phyloP scores from a whole-genome alignment of 345 rosid species.

The Tarenaya hassleriana region DNA sequence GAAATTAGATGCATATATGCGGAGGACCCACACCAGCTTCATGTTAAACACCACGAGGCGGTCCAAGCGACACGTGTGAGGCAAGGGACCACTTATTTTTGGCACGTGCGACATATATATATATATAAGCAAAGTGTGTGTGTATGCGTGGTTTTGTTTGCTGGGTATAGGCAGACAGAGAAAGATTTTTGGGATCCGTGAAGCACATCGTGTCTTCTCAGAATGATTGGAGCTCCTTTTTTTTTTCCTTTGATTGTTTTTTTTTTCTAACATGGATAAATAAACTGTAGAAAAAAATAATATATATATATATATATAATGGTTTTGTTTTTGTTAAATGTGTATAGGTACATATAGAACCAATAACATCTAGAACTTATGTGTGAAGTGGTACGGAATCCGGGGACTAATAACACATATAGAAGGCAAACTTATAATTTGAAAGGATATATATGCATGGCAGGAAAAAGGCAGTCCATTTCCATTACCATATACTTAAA shows the following conservation, averaged over 20 bases:
- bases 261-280: neutral
- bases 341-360: too few relatives aligned
- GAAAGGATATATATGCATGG: too few relatives aligned
- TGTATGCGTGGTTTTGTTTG: constrained; percentile 17
- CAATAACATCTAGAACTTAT: too few relatives aligned
- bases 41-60: constrained; percentile 29
- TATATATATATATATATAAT: neutral
- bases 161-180: constrained; percentile 67
- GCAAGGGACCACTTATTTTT: constrained; percentile 26
- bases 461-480: too few relatives aligned
- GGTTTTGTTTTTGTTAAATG: too few relatives aligned
- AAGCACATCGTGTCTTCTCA: constrained; percentile 59
- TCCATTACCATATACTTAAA: too few relatives aligned
- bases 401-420: too few relatives aligned
- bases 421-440: too few relatives aligned
- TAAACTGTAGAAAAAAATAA: neutral
- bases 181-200: constrained; percentile 55
- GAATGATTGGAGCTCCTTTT: constrained; percentile 37
- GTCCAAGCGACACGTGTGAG: constrained; percentile 25
- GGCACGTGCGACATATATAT: constrained; percentile 36
- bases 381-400: too few relatives aligned
- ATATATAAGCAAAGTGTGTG: constrained; percentile 11
- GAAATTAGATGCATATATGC: neutral
- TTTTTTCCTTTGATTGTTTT: neutral
- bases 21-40: constrained; percentile 28